These are phyloP conservation scores for Mollisiaceae sp. DNA, from an alignment of 2,329 filamentous ascomycete species.

Conservation along the genomic window DNA sequence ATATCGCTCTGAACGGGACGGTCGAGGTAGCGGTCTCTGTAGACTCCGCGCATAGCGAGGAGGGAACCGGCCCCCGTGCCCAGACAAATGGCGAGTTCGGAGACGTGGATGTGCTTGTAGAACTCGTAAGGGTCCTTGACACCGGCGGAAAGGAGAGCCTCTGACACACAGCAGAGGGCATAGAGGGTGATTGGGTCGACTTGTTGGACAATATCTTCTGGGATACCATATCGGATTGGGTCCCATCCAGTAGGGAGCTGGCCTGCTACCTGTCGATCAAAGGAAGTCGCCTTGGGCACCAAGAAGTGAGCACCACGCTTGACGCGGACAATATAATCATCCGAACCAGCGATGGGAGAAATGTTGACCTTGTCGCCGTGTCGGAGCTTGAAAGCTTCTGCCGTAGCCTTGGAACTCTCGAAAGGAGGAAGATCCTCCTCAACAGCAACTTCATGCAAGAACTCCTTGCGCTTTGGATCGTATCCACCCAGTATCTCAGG, in stretches of 20 bases:
- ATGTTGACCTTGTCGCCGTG: constrained; percentile 96
- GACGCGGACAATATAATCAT: constrained; percentile 88
- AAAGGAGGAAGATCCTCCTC: constrained; percentile 95
- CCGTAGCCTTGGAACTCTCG: constrained; percentile 91
- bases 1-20: constrained; percentile 97
- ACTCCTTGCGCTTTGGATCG: constrained; percentile 94
- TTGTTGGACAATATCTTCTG: constrained; percentile 94
- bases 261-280: constrained; percentile 91
- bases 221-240: constrained; percentile 89
- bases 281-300: constrained; percentile 93
- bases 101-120: constrained; percentile 98
- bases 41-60: constrained; percentile 88
- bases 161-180: constrained; percentile 87
- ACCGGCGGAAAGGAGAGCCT: constrained; percentile 85
- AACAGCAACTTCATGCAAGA: constrained; percentile 94
- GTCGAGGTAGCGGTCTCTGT: constrained; percentile 93
- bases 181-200: constrained; percentile 94
- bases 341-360: constrained; percentile 82
- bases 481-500: constrained; percentile 71
- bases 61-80: constrained; percentile 96
- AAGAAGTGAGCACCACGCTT: constrained; percentile 92
- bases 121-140: constrained; percentile 98
- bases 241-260: constrained; percentile 97
- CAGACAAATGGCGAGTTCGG: constrained; percentile 94
- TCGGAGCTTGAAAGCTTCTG: constrained; percentile 92